Base-by-base conservation (phyloP, 192 early-diverging fungal genomes). In the Ramicandelaber brevisporus region DNA sequence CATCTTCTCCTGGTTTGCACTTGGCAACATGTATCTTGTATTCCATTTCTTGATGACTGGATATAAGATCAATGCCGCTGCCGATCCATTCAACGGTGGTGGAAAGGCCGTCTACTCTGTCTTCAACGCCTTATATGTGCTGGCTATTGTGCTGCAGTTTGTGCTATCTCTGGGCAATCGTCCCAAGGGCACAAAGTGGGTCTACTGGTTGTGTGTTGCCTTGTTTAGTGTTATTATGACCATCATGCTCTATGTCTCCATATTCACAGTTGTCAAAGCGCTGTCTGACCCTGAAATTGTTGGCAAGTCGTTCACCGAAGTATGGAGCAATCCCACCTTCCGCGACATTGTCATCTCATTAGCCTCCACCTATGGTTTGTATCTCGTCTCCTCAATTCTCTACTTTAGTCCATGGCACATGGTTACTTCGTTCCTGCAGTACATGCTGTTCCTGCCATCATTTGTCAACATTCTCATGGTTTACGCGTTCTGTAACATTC, bases 81-180 rank as follows among this genome's bases (percentile, higher is more conserved):
- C 44, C 14, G 55, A 61, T 36, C 61, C 73, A 10, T 78, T 78
- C 55, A 45, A 55, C 28, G 49, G 54, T 6, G 54, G 46, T 30
- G 72, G 74, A 16, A 31, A 51, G 17, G 40, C 49, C 14, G 59
- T 78, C 1, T 76, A 78, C 43, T 45, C 57, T 30, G 46, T 70
- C 9, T 56, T 84, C 37, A 70, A 70, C 17, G 49, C 61, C 33
- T 44, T 83, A 17, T 92, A 92, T 41, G 40, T 86, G n/a, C 34
- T 78, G 26, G 57, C 82, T 18, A 52, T 95, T 27, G 59, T 84
- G 21, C 61, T 70, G 13, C 67, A 72, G 36, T 78, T 96, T 49
- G 75, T 97, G 24, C 59, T 75, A 13, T 73, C 85, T 36, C 54
- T 98, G 41, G 92, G 92, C 36, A 98, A 98, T 50, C 65, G 87